These are phyloP conservation scores for Thelonectria rubi DNA, from an alignment of 2,329 filamentous ascomycete genomes.

Conservation along the genomic window DNA sequence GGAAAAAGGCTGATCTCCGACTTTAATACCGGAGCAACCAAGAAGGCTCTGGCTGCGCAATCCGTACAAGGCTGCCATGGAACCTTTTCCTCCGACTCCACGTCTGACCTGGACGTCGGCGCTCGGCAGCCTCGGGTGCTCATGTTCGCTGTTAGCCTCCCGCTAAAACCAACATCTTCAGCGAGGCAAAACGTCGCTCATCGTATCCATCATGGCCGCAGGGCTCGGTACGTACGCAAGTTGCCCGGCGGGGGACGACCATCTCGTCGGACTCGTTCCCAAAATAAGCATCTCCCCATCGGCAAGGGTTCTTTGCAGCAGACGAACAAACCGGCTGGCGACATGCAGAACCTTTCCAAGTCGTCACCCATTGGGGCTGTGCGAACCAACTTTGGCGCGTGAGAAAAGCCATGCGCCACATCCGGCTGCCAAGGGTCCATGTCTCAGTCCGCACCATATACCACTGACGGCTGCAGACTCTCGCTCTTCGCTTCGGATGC, in stretches of 20 bases:
- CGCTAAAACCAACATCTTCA: not conserved
- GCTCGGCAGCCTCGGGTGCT: conserved; percentile 24
- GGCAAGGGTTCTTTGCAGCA: conserved; percentile 5
- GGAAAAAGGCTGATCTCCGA: not conserved
- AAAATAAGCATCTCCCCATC: not conserved
- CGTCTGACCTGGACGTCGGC: not conserved
- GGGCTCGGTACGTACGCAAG: not conserved
- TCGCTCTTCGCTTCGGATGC: too few relatives aligned
- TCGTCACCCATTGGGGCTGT: conserved; percentile 37
- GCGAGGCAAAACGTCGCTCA: not conserved
- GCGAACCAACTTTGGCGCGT: conserved; percentile 8
- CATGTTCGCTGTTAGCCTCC: conserved; percentile 7
- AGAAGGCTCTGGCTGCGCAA: not conserved
- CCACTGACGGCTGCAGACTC: not conserved
- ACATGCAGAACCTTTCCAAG: conserved; percentile 1
- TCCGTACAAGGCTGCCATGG: conserved; percentile 11
- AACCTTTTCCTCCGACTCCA: not conserved
- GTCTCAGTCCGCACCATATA: too few relatives aligned
- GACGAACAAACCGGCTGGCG: conserved; percentile 3
- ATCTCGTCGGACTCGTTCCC: not conserved
- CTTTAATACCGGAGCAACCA: conserved; percentile 14
- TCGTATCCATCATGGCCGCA: not conserved
- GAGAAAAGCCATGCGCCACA: conserved; percentile 19
- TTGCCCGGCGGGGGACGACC: not conserved
- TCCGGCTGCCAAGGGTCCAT: conserved; percentile 20